Conservation (phyloP, 73 alveolate genomes). For the Paramecium sexaurelia region DNA sequence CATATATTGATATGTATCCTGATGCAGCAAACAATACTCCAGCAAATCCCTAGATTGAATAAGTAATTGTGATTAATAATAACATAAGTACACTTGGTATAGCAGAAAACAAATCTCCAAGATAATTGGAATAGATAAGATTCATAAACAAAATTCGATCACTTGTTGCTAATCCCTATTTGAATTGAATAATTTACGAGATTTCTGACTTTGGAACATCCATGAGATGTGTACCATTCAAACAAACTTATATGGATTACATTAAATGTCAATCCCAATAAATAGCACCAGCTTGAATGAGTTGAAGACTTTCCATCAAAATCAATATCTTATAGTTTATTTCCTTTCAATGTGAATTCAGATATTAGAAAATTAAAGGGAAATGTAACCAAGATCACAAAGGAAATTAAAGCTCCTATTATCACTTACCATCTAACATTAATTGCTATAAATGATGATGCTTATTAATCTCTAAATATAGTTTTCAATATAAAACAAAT, state of each 20-base stretch:
- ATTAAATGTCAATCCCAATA: constrained; percentile 11
- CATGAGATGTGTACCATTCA: constrained; percentile 59
- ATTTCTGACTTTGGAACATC: constrained; percentile 45
- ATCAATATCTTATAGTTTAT: neutral
- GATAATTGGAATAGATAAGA: constrained; percentile 2
- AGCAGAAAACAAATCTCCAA: constrained; percentile 50
- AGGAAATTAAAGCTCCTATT: constrained; percentile 19
- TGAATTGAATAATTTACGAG: constrained; percentile 13
- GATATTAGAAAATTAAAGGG: neutral
- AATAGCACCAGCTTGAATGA: constrained; percentile 37
- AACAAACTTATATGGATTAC: constrained; percentile 38
- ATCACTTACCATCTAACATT: constrained; percentile 51
- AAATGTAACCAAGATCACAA: neutral
- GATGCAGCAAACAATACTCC: constrained; percentile 42
- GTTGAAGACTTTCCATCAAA: neutral
- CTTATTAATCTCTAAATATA: neutral
- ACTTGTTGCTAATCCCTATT: constrained; percentile 21
- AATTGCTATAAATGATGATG: constrained; percentile 19
- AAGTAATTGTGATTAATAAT: neutral
- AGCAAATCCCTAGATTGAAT: neutral
- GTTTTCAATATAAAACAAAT: constrained; percentile 3
- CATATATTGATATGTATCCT: neutral
- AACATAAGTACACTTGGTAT: neutral
- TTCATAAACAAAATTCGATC: constrained; percentile 30
- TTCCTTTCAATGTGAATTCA: constrained; percentile 13